These are phyloP conservation scores for Chrysoporthe deuterocubensis DNA, from an alignment of 2,329 filamentous ascomycete genomes.

Conservation along the genomic window DNA sequence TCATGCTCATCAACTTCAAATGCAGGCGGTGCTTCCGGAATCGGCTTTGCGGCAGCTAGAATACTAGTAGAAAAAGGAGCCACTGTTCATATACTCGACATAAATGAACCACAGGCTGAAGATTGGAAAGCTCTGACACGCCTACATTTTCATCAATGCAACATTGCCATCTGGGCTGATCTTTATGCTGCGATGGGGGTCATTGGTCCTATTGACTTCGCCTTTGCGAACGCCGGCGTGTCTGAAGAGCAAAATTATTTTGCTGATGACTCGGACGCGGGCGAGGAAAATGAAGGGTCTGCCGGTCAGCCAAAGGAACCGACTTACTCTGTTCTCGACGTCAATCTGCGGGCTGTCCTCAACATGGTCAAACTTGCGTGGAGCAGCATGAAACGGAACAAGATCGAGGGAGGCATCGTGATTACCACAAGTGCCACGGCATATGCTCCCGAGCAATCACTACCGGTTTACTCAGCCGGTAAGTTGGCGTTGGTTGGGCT, in stretches of 20 bases:
- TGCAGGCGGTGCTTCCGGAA: constrained; percentile 38
- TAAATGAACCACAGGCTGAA: constrained; percentile 30
- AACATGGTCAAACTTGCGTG: constrained; percentile 42
- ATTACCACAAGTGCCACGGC: constrained; percentile 43
- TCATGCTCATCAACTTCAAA: constrained; percentile 2
- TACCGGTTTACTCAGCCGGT: constrained; percentile 40
- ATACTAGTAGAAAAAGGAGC: constrained; percentile 37
- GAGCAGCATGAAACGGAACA: constrained; percentile 33
- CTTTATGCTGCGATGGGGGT: constrained; percentile 33
- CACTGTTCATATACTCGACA: constrained; percentile 34
- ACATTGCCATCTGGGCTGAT: constrained; percentile 36
- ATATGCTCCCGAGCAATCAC: constrained; percentile 41
- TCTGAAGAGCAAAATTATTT: constrained; percentile 39
- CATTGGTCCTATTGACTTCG: constrained; percentile 34
- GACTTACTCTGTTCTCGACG: constrained; percentile 35
- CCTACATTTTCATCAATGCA: constrained; percentile 33
- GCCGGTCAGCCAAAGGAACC: neutral
- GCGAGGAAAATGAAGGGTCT: neutral
- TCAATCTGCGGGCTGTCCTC: constrained; percentile 39
- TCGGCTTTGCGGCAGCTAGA: constrained; percentile 38
- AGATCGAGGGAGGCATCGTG: constrained; percentile 41
- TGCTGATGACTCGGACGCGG: constrained; percentile 36
- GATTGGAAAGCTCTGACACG: constrained; percentile 18
- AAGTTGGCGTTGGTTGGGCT: constrained; percentile 37
- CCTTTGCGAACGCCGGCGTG: constrained; percentile 34